Evolutionary conservation across 192 early-diverging fungal species (phyloP).

Genomic region (Endogone sp.): DNA sequence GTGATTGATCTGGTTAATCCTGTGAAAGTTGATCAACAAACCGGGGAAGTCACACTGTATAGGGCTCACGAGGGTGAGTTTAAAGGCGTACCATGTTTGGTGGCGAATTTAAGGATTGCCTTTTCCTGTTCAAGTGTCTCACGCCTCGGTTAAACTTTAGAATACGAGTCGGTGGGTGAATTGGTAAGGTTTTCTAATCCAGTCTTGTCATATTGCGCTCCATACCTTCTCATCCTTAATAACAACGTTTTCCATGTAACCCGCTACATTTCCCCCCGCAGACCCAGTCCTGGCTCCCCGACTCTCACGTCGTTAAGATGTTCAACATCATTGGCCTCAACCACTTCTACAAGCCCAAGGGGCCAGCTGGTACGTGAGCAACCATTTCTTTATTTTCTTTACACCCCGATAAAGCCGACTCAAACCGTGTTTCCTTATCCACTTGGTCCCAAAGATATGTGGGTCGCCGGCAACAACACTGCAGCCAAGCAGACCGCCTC

Average conservation of each 20-base stretch:
- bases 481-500: neutral
- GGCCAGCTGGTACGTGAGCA: neutral
- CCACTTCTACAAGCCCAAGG: neutral
- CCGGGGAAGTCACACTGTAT: neutral
- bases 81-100: too few relatives aligned
- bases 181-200: neutral
- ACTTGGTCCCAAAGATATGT: neutral
- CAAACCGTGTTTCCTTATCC: neutral
- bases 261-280: neutral
- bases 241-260: too few relatives aligned
- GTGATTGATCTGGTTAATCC: neutral
- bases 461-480: neutral
- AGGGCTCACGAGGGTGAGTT: neutral
- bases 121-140: neutral
- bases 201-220: too few relatives aligned
- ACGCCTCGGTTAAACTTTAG: neutral
- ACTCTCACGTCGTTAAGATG: neutral
- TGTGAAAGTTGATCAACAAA: neutral
- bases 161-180: neutral
- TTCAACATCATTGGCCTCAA: neutral
- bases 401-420: neutral
- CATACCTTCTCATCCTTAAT: neutral
- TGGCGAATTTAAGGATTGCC: neutral
- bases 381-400: neutral
- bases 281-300: neutral